Evolutionary conservation across 2,329 filamentous ascomycete genomes (phyloP).

Genomic region (Didymellaceae sp.): DNA sequence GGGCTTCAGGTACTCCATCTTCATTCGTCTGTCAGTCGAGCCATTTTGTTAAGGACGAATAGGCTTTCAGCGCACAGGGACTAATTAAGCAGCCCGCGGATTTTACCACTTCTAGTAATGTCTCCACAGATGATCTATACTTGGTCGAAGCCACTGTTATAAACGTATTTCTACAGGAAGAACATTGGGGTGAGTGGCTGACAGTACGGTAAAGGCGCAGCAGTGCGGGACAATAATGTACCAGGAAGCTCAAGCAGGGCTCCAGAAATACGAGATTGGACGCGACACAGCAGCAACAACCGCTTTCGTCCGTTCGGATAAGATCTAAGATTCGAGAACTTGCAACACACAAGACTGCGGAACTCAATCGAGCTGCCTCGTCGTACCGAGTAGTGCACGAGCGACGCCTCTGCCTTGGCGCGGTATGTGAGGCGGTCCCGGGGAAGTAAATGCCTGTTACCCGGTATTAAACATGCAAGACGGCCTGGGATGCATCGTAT

Average conservation of each 20-base stretch:
- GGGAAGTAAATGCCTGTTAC: conserved; percentile 3
- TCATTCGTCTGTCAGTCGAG: too few relatives aligned
- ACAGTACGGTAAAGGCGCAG: not conserved
- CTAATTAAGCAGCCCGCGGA: too few relatives aligned
- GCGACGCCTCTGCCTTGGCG: not conserved
- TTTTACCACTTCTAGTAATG: too few relatives aligned
- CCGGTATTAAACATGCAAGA: conserved; percentile 1
- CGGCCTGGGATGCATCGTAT: not conserved
- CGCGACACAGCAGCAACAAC: not conserved
- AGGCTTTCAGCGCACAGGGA: too few relatives aligned
- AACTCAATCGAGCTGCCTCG: not conserved
- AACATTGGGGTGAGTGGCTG: not conserved
- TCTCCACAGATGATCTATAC: too few relatives aligned
- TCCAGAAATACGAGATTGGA: not conserved
- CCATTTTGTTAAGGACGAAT: too few relatives aligned
- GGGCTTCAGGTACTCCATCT: too few relatives aligned
- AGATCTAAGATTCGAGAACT: not conserved
- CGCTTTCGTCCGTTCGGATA: not conserved
- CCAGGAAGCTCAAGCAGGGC: not conserved
- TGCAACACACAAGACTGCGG: not conserved
- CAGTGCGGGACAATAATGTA: not conserved
- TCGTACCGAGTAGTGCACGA: conserved; percentile 4
- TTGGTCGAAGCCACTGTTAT: too few relatives aligned
- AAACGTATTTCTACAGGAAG: not conserved
- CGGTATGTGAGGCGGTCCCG: not conserved